Percentiles rank a stretch among this genome's conserved stretches.
phyloP scores from a whole-genome alignment of 163 green algal species.

The Prototheca stagnorum region DNA sequence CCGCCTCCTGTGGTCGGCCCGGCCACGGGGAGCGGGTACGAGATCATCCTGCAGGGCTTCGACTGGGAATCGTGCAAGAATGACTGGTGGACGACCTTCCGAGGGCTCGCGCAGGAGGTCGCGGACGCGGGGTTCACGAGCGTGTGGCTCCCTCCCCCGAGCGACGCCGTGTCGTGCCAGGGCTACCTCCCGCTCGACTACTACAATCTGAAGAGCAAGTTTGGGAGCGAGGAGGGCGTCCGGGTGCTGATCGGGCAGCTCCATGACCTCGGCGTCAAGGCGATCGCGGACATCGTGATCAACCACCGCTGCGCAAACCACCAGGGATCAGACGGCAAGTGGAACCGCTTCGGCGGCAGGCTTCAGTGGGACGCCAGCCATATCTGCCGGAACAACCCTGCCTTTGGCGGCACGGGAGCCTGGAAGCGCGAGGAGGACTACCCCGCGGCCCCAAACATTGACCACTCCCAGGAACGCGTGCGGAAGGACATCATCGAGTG shows the following conservation, averaged over 20 bases:
- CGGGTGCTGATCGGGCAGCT: conserved; percentile 49
- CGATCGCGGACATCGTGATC: conserved; percentile 93
- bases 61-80: conserved; percentile 81
- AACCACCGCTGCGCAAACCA: conserved; percentile 85
- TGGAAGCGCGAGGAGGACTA: conserved; percentile 72
- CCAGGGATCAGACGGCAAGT: conserved; percentile 66
- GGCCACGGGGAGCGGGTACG: conserved; percentile 55
- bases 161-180: conserved; percentile 64
- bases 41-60: conserved; percentile 88
- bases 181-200: conserved; percentile 68
- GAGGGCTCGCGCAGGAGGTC: conserved; percentile 29
- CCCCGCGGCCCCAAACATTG: conserved; percentile 73
- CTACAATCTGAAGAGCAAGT: conserved; percentile 79
- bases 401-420: conserved; percentile 59
- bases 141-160: conserved; percentile 86
- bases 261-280: conserved; percentile 61
- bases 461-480: conserved; percentile 59
- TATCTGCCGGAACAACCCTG: conserved; percentile 77
- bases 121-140: conserved; percentile 63
- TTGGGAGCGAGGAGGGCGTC: conserved; percentile 72
- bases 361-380: conserved; percentile 76
- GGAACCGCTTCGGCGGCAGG: conserved; percentile 79
- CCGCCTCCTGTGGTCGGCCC: conserved; percentile 35
- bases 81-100: conserved; percentile 48
- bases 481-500: conserved; percentile 61